These are phyloP conservation scores for Candida broadrunensis DNA, from an alignment of 805 yeast genomes.

Conservation along the genomic window DNA sequence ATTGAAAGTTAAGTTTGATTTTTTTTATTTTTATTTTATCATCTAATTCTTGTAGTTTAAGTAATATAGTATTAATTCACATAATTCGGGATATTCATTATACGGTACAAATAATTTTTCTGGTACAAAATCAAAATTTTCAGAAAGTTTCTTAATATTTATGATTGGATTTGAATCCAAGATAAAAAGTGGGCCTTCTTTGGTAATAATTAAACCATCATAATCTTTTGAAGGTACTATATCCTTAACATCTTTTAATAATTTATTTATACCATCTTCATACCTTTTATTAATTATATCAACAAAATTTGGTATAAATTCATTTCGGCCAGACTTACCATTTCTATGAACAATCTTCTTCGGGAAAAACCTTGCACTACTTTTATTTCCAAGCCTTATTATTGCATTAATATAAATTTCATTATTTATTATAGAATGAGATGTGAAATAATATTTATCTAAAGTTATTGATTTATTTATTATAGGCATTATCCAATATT, in stretches of 20 bases:
- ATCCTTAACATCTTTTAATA: not conserved
- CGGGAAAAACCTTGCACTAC: not conserved
- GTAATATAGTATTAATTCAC: slow-evolving; percentile 10
- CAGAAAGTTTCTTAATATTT: slow-evolving; percentile 9
- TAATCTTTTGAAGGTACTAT: not conserved
- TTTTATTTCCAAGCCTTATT: not conserved
- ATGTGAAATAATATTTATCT: slow-evolving; percentile 1
- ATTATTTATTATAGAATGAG: slow-evolving; percentile 1
- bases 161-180: slow-evolving; percentile 9
- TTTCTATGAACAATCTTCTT: slow-evolving; percentile 1
- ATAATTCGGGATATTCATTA: slow-evolving; percentile 12
- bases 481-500: slow-evolving; percentile 13
- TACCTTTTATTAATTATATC: slow-evolving; percentile 9
- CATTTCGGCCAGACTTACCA: not conserved
- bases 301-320: slow-evolving; percentile 3
- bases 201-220: slow-evolving; percentile 6
- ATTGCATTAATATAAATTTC: not conserved
- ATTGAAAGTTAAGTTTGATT: no score
- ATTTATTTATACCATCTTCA: slow-evolving; percentile 10
- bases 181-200: slow-evolving; percentile 11
- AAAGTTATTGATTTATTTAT: slow-evolving; percentile 9
- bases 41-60: slow-evolving; percentile 6
- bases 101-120: slow-evolving; percentile 11
- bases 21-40: no score
- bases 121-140: slow-evolving; percentile 7